Conservation (phyloP, 345 rosid genomes). For the Brassica incana region DNA sequence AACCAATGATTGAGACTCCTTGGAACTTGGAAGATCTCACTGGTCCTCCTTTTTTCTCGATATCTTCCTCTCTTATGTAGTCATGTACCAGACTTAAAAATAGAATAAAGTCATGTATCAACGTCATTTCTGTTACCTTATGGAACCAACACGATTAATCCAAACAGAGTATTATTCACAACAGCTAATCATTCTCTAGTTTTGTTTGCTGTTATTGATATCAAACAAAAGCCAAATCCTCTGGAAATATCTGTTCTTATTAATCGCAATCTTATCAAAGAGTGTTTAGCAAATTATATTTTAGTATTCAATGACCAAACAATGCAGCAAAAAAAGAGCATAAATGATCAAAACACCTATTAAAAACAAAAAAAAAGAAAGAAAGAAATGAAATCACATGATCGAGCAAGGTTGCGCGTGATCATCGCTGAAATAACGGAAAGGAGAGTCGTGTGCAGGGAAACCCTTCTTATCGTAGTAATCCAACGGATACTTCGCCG, state of each 20-base stretch:
- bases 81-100: background rate
- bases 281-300: too few species aligned
- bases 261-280: background rate
- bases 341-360: too few species aligned
- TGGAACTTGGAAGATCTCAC: background rate
- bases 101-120: background rate
- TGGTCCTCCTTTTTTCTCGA: constrained; percentile 19
- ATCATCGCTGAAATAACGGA: constrained; percentile 10
- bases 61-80: background rate
- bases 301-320: too few species aligned
- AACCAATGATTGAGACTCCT: background rate
- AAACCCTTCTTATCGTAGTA: background rate
- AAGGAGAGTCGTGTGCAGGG: background rate
- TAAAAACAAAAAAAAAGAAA: too few species aligned
- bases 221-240: background rate
- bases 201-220: background rate
- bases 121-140: background rate
- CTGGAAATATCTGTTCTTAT: constrained; percentile 20
- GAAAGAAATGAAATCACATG: constrained; percentile 20
- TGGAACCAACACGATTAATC: background rate
- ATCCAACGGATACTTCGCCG: constrained; percentile 28
- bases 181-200: background rate
- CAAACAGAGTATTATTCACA: background rate
- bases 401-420: constrained; percentile 29
- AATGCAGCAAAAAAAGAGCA: too few species aligned